phyloP scores from a whole-genome alignment of 805 yeast genomes.

The Hanseniaspora valbyensis region DNA sequence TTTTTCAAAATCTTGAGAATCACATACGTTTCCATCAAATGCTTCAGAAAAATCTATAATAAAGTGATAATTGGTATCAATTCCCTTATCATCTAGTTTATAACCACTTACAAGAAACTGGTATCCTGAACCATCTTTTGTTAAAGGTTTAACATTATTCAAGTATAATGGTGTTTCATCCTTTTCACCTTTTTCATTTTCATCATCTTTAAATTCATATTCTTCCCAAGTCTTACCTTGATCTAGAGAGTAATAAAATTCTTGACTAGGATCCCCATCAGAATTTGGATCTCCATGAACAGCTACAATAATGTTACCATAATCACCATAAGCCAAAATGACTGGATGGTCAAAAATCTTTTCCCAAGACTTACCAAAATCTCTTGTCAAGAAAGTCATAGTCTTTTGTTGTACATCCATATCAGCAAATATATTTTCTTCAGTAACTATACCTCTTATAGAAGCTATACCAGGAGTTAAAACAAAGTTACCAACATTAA shows the following conservation, averaged over 20 bases:
- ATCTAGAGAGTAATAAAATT: conserved; percentile 48
- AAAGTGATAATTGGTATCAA: conserved; percentile 17
- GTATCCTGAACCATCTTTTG: conserved; percentile 60
- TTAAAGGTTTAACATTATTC: conserved; percentile 34
- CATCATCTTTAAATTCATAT: conserved; percentile 26
- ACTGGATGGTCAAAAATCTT: conserved; percentile 43
- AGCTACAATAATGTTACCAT: conserved; percentile 61
- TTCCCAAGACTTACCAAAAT: conserved; percentile 70
- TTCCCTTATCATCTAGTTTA: conserved; percentile 13
- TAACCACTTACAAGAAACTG: conserved; percentile 31
- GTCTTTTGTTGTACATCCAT: conserved; percentile 22
- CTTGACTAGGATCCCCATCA: conserved; percentile 30
- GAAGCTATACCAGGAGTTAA: conserved; percentile 14
- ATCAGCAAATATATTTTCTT: conserved; percentile 36
- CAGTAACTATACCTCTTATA: conserved; percentile 18
- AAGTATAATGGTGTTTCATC: background rate
- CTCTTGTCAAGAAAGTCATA: conserved; percentile 55
- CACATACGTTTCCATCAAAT: conserved; percentile 36
- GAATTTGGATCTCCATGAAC: conserved; percentile 35
- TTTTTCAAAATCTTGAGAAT: conserved; percentile 49
- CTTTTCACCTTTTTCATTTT: too few relatives aligned
- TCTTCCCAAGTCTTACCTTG: conserved; percentile 61
- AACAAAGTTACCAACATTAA: conserved; percentile 27
- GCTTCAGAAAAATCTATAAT: conserved; percentile 48
- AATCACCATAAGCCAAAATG: conserved; percentile 57